Percentiles rank a stretch among this genome's conserved stretches.
These are phyloP conservation scores for Populus nigra DNA, from an alignment of 345 rosid species.

Conservation along the genomic window DNA sequence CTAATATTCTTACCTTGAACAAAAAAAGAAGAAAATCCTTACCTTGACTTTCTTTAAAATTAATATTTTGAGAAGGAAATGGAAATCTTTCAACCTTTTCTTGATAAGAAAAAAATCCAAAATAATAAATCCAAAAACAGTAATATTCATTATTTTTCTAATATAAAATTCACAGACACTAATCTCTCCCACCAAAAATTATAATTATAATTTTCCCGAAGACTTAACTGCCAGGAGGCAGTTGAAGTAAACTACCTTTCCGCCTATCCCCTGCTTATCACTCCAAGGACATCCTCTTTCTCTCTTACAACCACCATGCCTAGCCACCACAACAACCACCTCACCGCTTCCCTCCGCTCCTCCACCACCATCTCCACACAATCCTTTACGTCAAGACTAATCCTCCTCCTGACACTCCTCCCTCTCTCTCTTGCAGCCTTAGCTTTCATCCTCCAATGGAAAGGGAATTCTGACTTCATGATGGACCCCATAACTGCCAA, in stretches of 20 bases:
- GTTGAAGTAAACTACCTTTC: not conserved
- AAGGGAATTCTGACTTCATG: constrained; percentile 49
- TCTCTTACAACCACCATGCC: constrained; percentile 45
- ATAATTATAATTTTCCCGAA: not conserved
- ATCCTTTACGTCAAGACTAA: constrained; percentile 56
- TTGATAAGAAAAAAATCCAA: too few relatives aligned
- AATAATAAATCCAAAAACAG: too few relatives aligned
- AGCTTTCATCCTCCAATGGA: constrained; percentile 92
- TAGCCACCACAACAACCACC: constrained; percentile 33
- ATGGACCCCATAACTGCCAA: constrained; percentile 47
- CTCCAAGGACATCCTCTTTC: not conserved
- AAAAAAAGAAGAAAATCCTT: too few relatives aligned
- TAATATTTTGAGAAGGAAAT: too few relatives aligned
- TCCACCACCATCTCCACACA: constrained; percentile 41
- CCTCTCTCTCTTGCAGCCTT: constrained; percentile 84
- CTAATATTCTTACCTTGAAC: too few relatives aligned
- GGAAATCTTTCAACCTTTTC: too few relatives aligned
- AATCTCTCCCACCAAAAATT: not conserved
- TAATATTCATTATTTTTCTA: too few relatives aligned
- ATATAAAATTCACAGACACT: not conserved
- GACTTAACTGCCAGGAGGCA: not conserved
- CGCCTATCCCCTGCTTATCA: not conserved
- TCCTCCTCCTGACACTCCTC: constrained; percentile 74
- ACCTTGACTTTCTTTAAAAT: too few relatives aligned
- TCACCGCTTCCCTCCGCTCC: constrained; percentile 36